A percentile compares a stretch with the other conserved stretches of the same genome.
Evolutionary conservation across 257 asterid species (phyloP).

Genomic region (Nicotiana otophora): DNA sequence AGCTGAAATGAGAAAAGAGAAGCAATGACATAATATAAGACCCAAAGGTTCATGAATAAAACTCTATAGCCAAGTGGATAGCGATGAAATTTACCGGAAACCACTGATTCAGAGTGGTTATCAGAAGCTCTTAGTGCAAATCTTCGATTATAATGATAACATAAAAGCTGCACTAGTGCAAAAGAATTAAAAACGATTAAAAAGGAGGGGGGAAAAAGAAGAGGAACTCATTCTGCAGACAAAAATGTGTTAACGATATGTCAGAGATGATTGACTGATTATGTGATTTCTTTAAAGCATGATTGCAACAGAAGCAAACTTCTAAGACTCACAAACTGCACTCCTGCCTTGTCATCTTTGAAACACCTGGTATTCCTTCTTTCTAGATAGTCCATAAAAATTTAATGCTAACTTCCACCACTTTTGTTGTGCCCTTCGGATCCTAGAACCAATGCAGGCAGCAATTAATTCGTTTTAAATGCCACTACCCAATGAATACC

Average conservation of each 20-base stretch:
- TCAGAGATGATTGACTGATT: no score
- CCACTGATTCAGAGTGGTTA: not conserved
- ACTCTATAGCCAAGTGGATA: not conserved
- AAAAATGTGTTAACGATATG: not conserved
- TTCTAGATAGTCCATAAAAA: not conserved
- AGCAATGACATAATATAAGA: not conserved
- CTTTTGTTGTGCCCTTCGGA: not conserved
- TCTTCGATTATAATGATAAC: not conserved
- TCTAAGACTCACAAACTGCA: not conserved
- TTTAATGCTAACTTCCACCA: not conserved
- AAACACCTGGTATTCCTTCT: not conserved
- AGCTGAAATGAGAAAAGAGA: conserved; percentile 34
- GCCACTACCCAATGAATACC: not conserved
- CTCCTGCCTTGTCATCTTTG: not conserved
- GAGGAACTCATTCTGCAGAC: conserved; percentile 1
- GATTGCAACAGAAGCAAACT: not conserved
- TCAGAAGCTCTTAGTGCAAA: not conserved
- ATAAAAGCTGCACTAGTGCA: not conserved
- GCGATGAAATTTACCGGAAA: not conserved
- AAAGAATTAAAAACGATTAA: not conserved
- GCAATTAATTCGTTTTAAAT: not conserved
- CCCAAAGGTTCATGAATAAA: not conserved
- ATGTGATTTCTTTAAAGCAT: not conserved
- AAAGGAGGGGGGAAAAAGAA: not conserved
- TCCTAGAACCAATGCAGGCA: not conserved